Conservation (phyloP, 176 grass and related monocot species). For the Cenchrus fungigraminus region DNA sequence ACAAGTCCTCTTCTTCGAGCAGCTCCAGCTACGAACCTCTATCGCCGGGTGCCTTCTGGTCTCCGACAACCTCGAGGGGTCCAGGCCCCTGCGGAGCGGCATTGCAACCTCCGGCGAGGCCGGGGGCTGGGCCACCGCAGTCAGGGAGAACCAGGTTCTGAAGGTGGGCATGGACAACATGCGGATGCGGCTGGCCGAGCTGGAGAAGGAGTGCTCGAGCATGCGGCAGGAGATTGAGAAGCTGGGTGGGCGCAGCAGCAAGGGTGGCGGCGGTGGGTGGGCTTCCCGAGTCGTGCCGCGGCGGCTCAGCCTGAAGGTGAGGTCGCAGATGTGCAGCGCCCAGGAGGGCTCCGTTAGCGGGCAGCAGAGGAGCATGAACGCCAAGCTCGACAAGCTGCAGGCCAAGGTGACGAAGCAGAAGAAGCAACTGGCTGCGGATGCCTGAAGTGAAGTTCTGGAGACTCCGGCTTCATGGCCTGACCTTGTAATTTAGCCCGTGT, state of each 20-base stretch:
- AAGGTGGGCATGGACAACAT: constrained; percentile 91
- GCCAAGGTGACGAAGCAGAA: constrained; percentile 76
- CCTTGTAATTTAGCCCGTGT: constrained; percentile 47
- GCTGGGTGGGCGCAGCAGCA: constrained; percentile 54
- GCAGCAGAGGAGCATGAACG: constrained; percentile 64
- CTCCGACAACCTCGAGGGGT: constrained; percentile 81
- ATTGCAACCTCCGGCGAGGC: constrained; percentile 62
- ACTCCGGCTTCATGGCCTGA: background rate
- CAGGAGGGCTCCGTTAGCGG: constrained; percentile 75
- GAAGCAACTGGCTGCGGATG: constrained; percentile 58
- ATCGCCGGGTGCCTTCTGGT: constrained; percentile 86
- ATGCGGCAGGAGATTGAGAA: constrained; percentile 91
- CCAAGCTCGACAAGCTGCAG: constrained; percentile 77
- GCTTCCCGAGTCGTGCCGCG: constrained; percentile 49
- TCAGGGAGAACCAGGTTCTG: constrained; percentile 86
- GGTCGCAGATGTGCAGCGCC: constrained; percentile 85
- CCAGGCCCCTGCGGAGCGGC: constrained; percentile 59
- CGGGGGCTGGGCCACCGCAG: constrained; percentile 62
- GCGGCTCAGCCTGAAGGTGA: constrained; percentile 67
- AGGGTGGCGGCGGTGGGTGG: constrained; percentile 39
- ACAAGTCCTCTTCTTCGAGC: constrained; percentile 95
- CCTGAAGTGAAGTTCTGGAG: constrained; percentile 34
- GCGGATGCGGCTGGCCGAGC: constrained; percentile 71
- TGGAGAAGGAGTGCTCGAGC: constrained; percentile 80
- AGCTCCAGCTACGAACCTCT: constrained; percentile 84